These are phyloP conservation scores for Fusarium kyushuense DNA, from an alignment of 2,329 filamentous ascomycete species.

Conservation along the genomic window DNA sequence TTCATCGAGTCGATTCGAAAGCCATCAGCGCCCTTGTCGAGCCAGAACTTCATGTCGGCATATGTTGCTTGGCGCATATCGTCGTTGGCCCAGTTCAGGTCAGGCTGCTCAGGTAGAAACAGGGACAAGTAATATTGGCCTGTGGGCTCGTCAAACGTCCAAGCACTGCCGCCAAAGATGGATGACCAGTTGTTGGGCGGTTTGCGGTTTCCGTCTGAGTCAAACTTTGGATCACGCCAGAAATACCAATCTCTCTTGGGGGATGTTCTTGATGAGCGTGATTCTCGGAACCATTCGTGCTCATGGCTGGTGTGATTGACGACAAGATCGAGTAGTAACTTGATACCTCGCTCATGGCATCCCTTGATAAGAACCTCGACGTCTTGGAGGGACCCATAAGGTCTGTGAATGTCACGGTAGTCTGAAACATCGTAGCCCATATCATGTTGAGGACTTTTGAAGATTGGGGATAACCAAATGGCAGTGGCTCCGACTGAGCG, in stretches of 20 bases:
- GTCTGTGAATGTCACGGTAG: slow-evolving; percentile 58
- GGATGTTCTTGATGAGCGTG: slow-evolving; percentile 61
- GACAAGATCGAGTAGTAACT: slow-evolving; percentile 47
- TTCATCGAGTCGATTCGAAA: slow-evolving; percentile 79
- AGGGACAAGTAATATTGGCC: slow-evolving; percentile 79
- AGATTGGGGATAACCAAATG: slow-evolving; percentile 48
- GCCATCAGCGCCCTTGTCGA: slow-evolving; percentile 75
- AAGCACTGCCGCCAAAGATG: slow-evolving; percentile 61
- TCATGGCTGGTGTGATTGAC: slow-evolving; percentile 51
- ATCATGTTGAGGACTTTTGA: slow-evolving; percentile 63
- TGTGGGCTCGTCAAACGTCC: slow-evolving; percentile 75
- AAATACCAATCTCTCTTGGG: slow-evolving; percentile 68
- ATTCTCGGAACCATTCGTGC: slow-evolving; percentile 70
- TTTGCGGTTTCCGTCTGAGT: slow-evolving; percentile 50
- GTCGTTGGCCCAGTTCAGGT: slow-evolving; percentile 82
- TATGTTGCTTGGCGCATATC: slow-evolving; percentile 75
- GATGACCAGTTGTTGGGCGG: slow-evolving; percentile 61
- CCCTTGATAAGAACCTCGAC: slow-evolving; percentile 71
- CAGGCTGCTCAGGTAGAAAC: slow-evolving; percentile 78
- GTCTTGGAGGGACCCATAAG: slow-evolving; percentile 74
- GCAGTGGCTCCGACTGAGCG: slow-evolving; percentile 38
- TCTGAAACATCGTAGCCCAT: slow-evolving; percentile 76
- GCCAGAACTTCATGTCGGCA: slow-evolving; percentile 79
- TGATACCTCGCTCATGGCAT: slow-evolving; percentile 59
- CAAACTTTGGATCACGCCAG: slow-evolving; percentile 61